Base-by-base conservation (phyloP, 1,139 yeast genomes). In the Entelexis sorbosivorans region DNA sequence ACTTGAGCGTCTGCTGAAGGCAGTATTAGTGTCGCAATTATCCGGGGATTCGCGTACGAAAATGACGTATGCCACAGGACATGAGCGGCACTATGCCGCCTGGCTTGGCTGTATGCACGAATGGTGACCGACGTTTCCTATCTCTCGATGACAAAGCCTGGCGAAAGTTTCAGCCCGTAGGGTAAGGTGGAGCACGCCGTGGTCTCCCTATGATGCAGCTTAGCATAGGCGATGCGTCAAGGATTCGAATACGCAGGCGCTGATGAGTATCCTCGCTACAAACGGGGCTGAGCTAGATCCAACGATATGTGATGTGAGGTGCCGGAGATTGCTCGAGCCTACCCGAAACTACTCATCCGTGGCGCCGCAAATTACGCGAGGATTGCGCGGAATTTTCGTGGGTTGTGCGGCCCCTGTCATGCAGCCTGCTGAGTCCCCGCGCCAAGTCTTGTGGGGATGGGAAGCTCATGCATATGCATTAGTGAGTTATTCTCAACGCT, bases 191-290 rank as follows among this genome's bases (percentile, higher is more conserved):
- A n/a, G n/a, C n/a, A n/a, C n/a, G n/a, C n/a, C n/a, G n/a, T n/a
- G n/a, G n/a, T n/a, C 29, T 13, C 29, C 24, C 16, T 13, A 10
- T 19, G 34, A 16, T 28, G 43, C 34, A 29, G 19, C 7, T 14
- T 20, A 40, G 44, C 44, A 40, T 40, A 40, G 34, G 44, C 44
- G 44, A 40, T 40, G 44, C 44, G 34, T 29, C 26, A 40, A 17
- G 24, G 33, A 19, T 34, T 16, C n/a, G 26, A 3, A 29, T 3
- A 40, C 44, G 44, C 44, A 40, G 19, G 7, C 14, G 10, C 44
- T 40, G 44, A 40, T 40, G 31, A 39, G 20, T 20, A 24, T 33
- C 17, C 22, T 40, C 17, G 29, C 22, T 11, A 9, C 11, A 11
- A 40, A 29, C 34, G 44, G 9, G 44, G 44, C 44, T 40, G 44